Evolutionary conservation across 768 basidiomycete genomes (phyloP).

Genomic region (Phlebiopsis flavidoalba): DNA sequence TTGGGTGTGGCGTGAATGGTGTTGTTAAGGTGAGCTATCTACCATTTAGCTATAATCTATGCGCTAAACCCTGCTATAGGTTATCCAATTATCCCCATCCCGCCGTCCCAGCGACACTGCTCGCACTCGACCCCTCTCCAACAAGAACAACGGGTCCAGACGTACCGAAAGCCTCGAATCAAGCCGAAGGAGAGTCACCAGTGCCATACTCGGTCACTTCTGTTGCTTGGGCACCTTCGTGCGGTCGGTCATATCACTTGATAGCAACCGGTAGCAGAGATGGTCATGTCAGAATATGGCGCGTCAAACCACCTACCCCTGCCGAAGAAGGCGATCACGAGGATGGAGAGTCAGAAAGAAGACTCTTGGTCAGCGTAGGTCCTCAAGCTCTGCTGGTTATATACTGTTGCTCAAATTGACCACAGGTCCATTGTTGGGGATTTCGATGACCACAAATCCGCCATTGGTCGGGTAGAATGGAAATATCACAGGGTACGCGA

Average conservation of each 20-base stretch:
- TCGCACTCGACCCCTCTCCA: conserved; percentile 54
- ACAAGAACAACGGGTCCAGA: conserved; percentile 19
- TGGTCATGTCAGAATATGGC: conserved; percentile 89
- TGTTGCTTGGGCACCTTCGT: conserved; percentile 91
- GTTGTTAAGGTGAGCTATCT: conserved; percentile 60
- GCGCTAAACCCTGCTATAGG: conserved; percentile 32
- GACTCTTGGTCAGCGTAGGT: conserved; percentile 61
- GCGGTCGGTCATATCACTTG: conserved; percentile 91
- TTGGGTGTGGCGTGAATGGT: conserved; percentile 65
- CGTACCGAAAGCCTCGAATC: conserved; percentile 15
- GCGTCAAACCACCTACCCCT: conserved; percentile 51
- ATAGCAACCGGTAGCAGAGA: conserved; percentile 88
- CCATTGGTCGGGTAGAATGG: conserved; percentile 89
- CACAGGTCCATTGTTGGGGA: conserved; percentile 60
- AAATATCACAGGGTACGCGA: conserved; percentile 75
- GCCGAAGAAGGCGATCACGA: conserved; percentile 36
- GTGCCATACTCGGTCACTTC: conserved; percentile 67
- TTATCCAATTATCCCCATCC: conserved; percentile 68
- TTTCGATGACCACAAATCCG: conserved; percentile 82
- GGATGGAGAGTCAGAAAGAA: conserved; percentile 33
- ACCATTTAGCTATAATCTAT: not conserved
- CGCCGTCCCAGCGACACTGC: conserved; percentile 61
- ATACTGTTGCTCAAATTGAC: not conserved
- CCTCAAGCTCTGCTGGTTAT: not conserved
- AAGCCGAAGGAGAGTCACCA: conserved; percentile 25